Base-by-base conservation (phyloP, 345 rosid genomes). In the Syzygium oleosum region DNA sequence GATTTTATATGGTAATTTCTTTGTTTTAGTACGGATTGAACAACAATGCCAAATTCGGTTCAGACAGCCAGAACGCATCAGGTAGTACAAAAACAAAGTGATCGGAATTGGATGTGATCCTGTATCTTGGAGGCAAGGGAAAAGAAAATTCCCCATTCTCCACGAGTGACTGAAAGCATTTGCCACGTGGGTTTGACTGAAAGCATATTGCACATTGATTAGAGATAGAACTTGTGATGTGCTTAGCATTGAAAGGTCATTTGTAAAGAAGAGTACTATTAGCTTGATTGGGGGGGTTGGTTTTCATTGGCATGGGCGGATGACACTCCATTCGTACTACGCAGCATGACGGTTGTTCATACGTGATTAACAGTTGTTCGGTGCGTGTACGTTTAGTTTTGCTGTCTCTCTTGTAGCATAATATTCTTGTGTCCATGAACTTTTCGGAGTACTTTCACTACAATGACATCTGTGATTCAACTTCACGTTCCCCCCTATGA, bases 1-100 rank as follows among this genome's bases (percentile, higher is more conserved):
- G 83, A 73, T 73, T 73, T 73, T 38, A 10, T 73, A 5, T 5
- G 49, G 83, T 73, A 73, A 73, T 43, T 55, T 22, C 51, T 58
- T 85, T 59, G 78, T 85, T 88, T 92, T 94, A 93, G 97, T 94
- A 94, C 59, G 95, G 97, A 19, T 53, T 95, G 89, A 92, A 92
- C 87, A 91, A 63, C 84, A 87, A 87, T 34, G 92, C 73, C 87
- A 86, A 91, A 31, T 89, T 88, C n/a, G 85, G 65, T 80, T 86
- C 65, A 12, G 79, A 84, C 29, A 89, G 88, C 90, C 90, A 90
- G 88, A 90, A 88, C 7, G 87, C 94, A 84, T 90, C 93, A 52
- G 89, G 84, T 34, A 91, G 93, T 84, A 54, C 85, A 91, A 93
- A 90, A 73, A 88, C 92, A 58, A 91, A 92, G 89, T 90, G 90